A percentile compares a stretch with the other conserved stretches of the same genome.
These are phyloP conservation scores for Paramecium primaurelia DNA, from an alignment of 73 alveolate species.

Conservation along the genomic window DNA sequence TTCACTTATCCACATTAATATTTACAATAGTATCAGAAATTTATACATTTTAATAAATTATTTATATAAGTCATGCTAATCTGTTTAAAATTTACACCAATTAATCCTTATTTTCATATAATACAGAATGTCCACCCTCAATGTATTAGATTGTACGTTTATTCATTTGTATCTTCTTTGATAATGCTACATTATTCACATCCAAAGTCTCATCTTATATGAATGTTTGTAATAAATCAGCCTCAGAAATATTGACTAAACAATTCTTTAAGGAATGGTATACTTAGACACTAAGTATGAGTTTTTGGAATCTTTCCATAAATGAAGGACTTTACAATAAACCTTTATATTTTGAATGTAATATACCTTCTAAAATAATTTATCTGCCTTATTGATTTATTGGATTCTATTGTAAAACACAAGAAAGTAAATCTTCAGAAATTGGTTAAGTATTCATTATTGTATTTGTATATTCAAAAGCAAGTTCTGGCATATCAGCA, in stretches of 20 bases:
- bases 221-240: conserved; percentile 12
- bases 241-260: neutral
- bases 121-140: conserved; percentile 26
- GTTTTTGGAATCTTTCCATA: conserved; percentile 20
- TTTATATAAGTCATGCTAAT: neutral
- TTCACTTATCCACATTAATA: neutral
- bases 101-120: neutral
- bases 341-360: neutral
- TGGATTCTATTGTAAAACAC: neutral
- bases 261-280: conserved; percentile 44
- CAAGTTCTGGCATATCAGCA: neutral
- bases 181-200: conserved; percentile 41
- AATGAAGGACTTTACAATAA: conserved; percentile 11
- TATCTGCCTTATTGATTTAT: neutral
- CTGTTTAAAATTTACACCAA: neutral
- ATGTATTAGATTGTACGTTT: conserved; percentile 13
- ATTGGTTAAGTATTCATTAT: neutral
- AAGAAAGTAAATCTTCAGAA: neutral
- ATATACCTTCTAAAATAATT: neutral
- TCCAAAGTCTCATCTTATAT: conserved; percentile 19
- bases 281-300: neutral
- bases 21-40: neutral
- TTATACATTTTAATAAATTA: neutral
- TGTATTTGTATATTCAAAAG: conserved; percentile 30
- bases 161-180: conserved; percentile 4